These are phyloP conservation scores for Kurtzmaniella fragi DNA, from an alignment of 805 yeast genomes.

Conservation along the genomic window DNA sequence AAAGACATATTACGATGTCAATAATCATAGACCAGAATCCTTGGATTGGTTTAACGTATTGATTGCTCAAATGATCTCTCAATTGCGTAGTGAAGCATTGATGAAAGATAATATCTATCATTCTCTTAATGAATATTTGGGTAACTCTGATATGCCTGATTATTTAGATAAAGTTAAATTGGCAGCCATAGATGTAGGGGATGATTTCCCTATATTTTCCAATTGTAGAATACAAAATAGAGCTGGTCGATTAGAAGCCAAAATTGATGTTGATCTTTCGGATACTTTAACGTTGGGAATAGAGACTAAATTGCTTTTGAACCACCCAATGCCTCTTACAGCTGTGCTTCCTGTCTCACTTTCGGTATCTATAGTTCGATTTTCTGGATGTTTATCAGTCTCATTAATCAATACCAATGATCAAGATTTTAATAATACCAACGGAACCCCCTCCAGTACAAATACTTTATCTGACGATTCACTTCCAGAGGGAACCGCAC, in stretches of 20 bases:
- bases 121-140: slow-evolving; percentile 64
- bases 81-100: slow-evolving; percentile 84
- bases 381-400: slow-evolving; percentile 84
- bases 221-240: slow-evolving; percentile 75
- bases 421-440: slow-evolving; percentile 18
- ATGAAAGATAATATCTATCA: slow-evolving; percentile 79
- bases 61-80: slow-evolving; percentile 85
- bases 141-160: slow-evolving; percentile 64
- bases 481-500: slow-evolving; percentile 50
- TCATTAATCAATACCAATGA: slow-evolving; percentile 52
- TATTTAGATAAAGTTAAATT: slow-evolving; percentile 73
- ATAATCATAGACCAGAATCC: slow-evolving; percentile 82
- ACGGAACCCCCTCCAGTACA: neutral
- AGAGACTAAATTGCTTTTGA: slow-evolving; percentile 71
- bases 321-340: slow-evolving; percentile 76
- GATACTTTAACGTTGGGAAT: slow-evolving; percentile 84
- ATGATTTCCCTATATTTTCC: slow-evolving; percentile 91
- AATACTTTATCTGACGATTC: neutral
- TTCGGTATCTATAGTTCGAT: slow-evolving; percentile 83
- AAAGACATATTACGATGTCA: slow-evolving; percentile 88
- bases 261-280: slow-evolving; percentile 83
- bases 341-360: slow-evolving; percentile 85
- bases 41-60: slow-evolving; percentile 96
- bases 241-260: slow-evolving; percentile 65
- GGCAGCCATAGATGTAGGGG: slow-evolving; percentile 88